A percentile compares a stretch with the other conserved stretches of the same genome.
These are phyloP conservation scores for Boletales sp. DNA, from an alignment of 768 basidiomycete species.

Conservation along the genomic window DNA sequence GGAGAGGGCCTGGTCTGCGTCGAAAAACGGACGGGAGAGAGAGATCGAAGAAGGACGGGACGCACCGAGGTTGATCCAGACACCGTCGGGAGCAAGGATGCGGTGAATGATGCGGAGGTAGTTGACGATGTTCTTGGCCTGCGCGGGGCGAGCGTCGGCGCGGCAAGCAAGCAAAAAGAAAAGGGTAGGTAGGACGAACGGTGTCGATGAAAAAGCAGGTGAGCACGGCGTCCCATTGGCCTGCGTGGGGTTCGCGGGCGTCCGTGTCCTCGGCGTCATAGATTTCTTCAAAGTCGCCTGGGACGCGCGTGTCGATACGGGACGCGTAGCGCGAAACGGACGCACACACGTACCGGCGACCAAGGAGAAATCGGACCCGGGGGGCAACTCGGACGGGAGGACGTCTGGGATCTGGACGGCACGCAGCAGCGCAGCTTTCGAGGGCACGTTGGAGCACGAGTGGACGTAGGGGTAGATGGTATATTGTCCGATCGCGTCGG, in stretches of 20 bases:
- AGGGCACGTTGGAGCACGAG: conserved; percentile 80
- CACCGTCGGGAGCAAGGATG: conserved; percentile 79
- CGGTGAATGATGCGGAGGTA: conserved; percentile 85
- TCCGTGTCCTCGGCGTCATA: conserved; percentile 59
- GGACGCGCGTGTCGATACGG: neutral
- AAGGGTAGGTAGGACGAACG: neutral
- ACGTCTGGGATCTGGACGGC: conserved; percentile 80
- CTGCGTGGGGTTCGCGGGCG: conserved; percentile 62
- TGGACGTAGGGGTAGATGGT: conserved; percentile 88
- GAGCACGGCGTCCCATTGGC: conserved; percentile 83
- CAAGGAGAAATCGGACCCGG: conserved; percentile 68
- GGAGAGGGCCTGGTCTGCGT: conserved; percentile 60
- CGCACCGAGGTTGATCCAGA: conserved; percentile 89
- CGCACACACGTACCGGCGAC: conserved; percentile 63
- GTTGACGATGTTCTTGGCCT: conserved; percentile 91
- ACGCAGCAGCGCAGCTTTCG: conserved; percentile 58
- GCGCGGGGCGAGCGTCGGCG: neutral
- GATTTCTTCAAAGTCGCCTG: conserved; percentile 91
- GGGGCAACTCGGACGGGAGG: conserved; percentile 66
- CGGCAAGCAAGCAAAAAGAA: too few species aligned
- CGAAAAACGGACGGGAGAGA: neutral
- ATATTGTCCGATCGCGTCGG: conserved; percentile 61
- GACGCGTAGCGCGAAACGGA: neutral
- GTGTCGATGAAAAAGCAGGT: conserved; percentile 99
- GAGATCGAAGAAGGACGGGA: conserved; percentile 4